Base-by-base conservation (phyloP, 2,329 filamentous ascomycete species). In the Knufia petricola region DNA sequence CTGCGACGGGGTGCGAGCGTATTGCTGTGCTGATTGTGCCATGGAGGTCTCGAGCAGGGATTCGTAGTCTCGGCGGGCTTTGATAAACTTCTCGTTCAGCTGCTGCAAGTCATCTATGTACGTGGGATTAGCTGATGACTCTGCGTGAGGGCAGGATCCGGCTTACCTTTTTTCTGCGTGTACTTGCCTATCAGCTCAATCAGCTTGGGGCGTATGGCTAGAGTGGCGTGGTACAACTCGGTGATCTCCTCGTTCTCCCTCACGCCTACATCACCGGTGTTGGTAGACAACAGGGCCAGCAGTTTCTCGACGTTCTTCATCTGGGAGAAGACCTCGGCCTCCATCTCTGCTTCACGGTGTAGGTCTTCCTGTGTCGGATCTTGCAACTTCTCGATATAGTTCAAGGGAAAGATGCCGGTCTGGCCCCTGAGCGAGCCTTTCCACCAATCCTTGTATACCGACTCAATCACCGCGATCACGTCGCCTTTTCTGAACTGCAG, bases 371-470 rank as follows among this genome's bases (percentile, higher is more conserved):
- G 82, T 0, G 92, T 96, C 3, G 92, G 92, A 62, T 98, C 92
- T 48, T 89, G 82, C 55, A 98, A 73, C 68, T 98, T 98, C 70
- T 98, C 92, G 13, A 98, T 92, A 62, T 98, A 98, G 70, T 98
- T 98, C 56, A 98, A 77, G 4, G 92, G 92, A 67, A 98, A 98
- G 56, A 98, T 98, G 59, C 92, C 92, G 4, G 88, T 95, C 66
- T 95, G 87, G 17, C 92, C 92, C 63, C 89, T 82, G 51, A 98
- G 72, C 36, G 89, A 94, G 1, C 92, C 92, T 59, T 94, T 90
- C 92, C 92, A 98, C 92, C 92, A 98, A 66, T 98, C 92, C 68
- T 96, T 98, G 71, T 94, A 98, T 1, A 96, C 92, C 1, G 89
- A 95, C 67, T 96, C 92, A 34, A 98, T 75, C 13, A 98, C 92